Evolutionary conservation across 2,329 filamentous ascomycete species (phyloP), one percentile per base, ranked within the genome.

Genomic region (Madurella fahalii): DNA sequence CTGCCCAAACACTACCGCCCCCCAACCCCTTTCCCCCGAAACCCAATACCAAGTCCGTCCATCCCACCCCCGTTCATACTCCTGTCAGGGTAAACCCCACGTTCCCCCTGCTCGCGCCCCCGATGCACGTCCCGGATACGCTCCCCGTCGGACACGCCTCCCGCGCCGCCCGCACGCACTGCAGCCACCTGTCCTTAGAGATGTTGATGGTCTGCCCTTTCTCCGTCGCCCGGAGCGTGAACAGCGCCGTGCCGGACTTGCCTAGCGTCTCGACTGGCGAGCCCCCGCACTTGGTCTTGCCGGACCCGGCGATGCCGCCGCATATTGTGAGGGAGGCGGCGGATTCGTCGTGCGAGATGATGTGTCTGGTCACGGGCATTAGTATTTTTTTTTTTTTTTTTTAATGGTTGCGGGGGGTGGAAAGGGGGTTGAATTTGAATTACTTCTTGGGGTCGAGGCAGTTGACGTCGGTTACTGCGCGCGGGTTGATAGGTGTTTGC

Each of bases 271-370:
- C 68, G n/a, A 67, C 54, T 1, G 75, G 76, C 11, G 66, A 58
- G 17, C 76, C 77, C 9, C 69, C 69, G 63, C 79, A 81, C 61
- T 75, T 71, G 47, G 71, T 66, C 49, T 75, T 74, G 12, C 68
- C 61, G 13, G 69, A 61, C 15, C 75, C 75, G 0, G 76, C 71
- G 56, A 80, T 79, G 53, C 85, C 74, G 48, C 75, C 73, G 67
- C 78, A 81, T 67, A 91, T 71, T 0, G 84, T 84, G 31, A 83
- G 82, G 60, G 79, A 75, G 9, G 72, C 75, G 43, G 89, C 84
- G 60, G 87, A 80, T 18, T 81, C 71, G 64, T 81, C 78, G 64
- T 81, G 77, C 61, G 73, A 73, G 58, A 74, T 70, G 57, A 77
- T 74, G 56, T 72, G 68, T 7, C 71, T 75, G 39, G 59, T 37